Evolutionary conservation across 495 filamentous ascomycete species (phyloP), one percentile per base, ranked within the genome.

Genomic region (Acidomyces sp.): DNA sequence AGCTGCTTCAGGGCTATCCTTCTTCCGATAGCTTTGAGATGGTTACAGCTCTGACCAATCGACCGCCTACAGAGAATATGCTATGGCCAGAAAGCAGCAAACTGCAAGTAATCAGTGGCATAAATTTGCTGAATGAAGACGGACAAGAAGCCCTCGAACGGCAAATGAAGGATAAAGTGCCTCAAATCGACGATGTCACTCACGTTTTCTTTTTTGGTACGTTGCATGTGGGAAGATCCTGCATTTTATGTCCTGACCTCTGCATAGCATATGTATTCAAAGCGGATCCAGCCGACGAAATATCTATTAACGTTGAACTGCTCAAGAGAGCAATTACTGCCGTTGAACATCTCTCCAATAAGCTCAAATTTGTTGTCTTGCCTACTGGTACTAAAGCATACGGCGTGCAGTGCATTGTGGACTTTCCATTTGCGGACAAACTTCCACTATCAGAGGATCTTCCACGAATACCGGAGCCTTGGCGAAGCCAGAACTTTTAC

Each of bases 401-500:
- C 32, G 65, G 64, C 21, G 44, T 65, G 36, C 53, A 62, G 18
- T n/a, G n/a, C n/a, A n/a, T n/a, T n/a, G n/a, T n/a, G n/a, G n/a
- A n/a, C n/a, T n/a, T n/a, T n/a, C n/a, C n/a, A n/a, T 63, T 61
- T 43, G 34, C 32, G 10, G 41, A 62, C 10, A 45, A 59, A 31
- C 39, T 65, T 6, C 64, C 63, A 1, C 46, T 61, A 19, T 55
- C 55, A 13, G 67, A 71, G 37, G 49, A 53, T 26, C 44, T 52
- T 9, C 57, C 65, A 1, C 58, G 66, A 6, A 58, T 71, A 34
- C 60, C 64, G 0, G 54, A 62, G 1, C 62, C 62, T 2, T 66
- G 51, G 28, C 55, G 51, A n/a, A 47, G 54, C 18, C 60, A 70
- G 32, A 58, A 69, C 29, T 66, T 70, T 54, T 70, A 70, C 54